Conservation (phyloP, 2,329 filamentous ascomycete genomes). For the Graphilbum fragrans region DNA sequence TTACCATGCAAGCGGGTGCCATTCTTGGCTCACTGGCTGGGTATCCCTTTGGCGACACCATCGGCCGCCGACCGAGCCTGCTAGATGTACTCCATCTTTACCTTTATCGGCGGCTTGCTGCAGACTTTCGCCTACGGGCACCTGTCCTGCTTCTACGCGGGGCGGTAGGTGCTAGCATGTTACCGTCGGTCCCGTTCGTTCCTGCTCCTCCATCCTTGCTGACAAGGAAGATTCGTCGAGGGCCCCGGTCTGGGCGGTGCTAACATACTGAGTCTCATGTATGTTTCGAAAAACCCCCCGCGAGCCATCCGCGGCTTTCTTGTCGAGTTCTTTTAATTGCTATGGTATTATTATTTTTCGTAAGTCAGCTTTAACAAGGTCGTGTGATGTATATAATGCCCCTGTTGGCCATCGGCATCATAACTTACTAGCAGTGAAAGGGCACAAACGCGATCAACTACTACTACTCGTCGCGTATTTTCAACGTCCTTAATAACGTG, state of each 20-base stretch:
- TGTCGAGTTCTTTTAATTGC: constrained; percentile 47
- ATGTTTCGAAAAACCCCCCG: constrained; percentile 47
- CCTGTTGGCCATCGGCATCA: constrained; percentile 33
- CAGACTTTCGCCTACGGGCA: constrained; percentile 18
- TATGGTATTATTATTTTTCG: too few species aligned
- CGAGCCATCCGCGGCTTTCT: constrained; percentile 45
- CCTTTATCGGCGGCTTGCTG: constrained; percentile 17
- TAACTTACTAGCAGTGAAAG: constrained; percentile 39
- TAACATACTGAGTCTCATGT: constrained; percentile 45
- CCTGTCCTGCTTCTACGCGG: constrained; percentile 15
- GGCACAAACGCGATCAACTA: constrained; percentile 55
- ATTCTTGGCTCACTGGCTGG: constrained; percentile 10
- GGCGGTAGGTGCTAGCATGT: too few species aligned
- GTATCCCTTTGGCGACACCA: too few species aligned
- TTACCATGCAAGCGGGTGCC: constrained; percentile 12
- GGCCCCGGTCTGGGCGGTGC: constrained; percentile 37
- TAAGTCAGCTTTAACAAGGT: too few species aligned
- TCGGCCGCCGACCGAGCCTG: too few species aligned
- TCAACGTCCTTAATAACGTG: constrained; percentile 46
- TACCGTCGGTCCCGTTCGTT: too few species aligned
- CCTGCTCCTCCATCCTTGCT: not conserved
- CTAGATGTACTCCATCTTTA: constrained; percentile 14
- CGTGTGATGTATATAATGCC: too few species aligned
- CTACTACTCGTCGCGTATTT: constrained; percentile 49
- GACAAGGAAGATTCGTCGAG: constrained; percentile 27